phyloP scores from a whole-genome alignment of 257 asterid genomes.

The Nyctanthes arbortristis region DNA sequence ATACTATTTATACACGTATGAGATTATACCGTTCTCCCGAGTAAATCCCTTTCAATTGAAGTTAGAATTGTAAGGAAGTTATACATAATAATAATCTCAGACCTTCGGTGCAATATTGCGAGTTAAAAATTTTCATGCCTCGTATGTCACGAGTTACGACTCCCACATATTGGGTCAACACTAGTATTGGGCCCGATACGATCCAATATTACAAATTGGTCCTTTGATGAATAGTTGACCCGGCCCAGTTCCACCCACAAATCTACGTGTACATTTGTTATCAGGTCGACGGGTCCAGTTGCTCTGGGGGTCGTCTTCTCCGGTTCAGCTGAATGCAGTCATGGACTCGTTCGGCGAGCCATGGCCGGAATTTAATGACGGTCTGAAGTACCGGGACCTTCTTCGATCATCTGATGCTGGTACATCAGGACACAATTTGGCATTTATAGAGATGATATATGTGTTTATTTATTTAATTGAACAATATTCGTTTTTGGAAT shows the following conservation, averaged over 20 bases:
- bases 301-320: neutral
- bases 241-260: neutral
- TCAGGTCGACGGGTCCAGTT: neutral
- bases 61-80: too few species aligned
- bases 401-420: conserved; percentile 60
- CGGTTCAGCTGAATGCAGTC: neutral
- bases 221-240: neutral
- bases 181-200: too few species aligned
- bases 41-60: too few species aligned
- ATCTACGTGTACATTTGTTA: neutral
- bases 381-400: conserved; percentile 64
- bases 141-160: too few species aligned
- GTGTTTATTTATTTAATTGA: neutral
- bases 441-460: neutral
- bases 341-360: conserved; percentile 56
- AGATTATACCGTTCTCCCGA: too few species aligned
- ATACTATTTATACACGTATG: too few species aligned
- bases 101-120: too few species aligned
- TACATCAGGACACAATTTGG: conserved; percentile 21
- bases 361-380: conserved; percentile 84
- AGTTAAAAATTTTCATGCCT: too few species aligned
- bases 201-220: too few species aligned
- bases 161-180: too few species aligned
- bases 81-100: too few species aligned
- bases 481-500: conserved; percentile 3